Base-by-base conservation (phyloP, 1,284 basidiomycete species). In the Ceratobasidium sp. region DNA sequence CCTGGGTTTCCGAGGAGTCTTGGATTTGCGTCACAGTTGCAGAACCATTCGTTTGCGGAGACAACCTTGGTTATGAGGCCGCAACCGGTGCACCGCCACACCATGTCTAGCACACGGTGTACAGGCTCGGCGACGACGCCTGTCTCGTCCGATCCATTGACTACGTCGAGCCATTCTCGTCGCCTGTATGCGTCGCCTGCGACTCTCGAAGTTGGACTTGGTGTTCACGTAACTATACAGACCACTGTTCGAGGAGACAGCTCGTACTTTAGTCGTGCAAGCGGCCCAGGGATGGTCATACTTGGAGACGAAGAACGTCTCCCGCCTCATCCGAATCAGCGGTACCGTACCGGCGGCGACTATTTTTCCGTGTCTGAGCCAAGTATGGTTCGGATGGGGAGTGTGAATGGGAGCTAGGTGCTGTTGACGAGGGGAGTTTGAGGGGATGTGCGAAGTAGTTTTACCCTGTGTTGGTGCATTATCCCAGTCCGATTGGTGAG, bases 401-500 rank as follows among this genome's bases (percentile, higher is more conserved):
- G 38, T 23, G 44, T 52, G 20, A 64, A 62, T n/a, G 59, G 60
- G 5, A 74, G 57, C 38, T n/a, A 14, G 4, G 41, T 64, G 1
- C 70, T 59, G 14, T 41, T 64, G 23, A 59, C 59, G 16, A 14
- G 66, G 30, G 66, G 66, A 16, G 33, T 46, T 20, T 23, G 27
- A 52, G 48, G 10, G 66, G 66, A 50, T 23, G 65, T 33, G 52
- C 48, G 30, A 52, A 30, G 41, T 59, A 59, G 18, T 38, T 74
- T 44, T 59, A 64, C 46, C 70, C 59, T 18, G 27, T 74, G 46
- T 64, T 74, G 44, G n/a, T 50, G 5, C 64, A 64, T 44, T 74
- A 74, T 48, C 52, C 70, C 20, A 64, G 70, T 38, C 70, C 70
- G 23, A 74, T 74, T 38, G 44, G 70, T 74, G 70, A 74, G 59